phyloP scores from a whole-genome alignment of 371 early-diverging fungal species.

The Capillidium rhysosporum region DNA sequence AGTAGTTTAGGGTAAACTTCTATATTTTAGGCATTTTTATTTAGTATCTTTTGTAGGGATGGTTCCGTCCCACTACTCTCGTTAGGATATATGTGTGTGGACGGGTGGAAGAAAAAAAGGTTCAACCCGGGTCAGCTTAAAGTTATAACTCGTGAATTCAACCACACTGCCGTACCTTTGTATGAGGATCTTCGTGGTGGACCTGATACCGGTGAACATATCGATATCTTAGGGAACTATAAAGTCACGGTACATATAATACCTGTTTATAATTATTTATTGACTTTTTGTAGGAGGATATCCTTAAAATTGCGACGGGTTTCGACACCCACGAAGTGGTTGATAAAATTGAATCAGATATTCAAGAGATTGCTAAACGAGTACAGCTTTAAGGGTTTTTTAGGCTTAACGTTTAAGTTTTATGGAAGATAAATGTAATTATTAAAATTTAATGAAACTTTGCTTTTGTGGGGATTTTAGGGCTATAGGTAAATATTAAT shows the following conservation, averaged over 20 bases:
- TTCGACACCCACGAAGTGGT: not conserved
- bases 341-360: not conserved
- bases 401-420: too few relatives aligned
- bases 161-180: slow-evolving; percentile 30
- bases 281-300: not conserved
- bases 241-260: slow-evolving; percentile 18
- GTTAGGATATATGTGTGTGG: slow-evolving; percentile 78
- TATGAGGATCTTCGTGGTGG: slow-evolving; percentile 56
- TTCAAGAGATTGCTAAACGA: not conserved
- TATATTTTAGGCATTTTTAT: too few relatives aligned
- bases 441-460: too few relatives aligned
- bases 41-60: slow-evolving; percentile 36
- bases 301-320: slow-evolving; percentile 3
- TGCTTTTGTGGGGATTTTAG: too few relatives aligned
- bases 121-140: slow-evolving; percentile 66
- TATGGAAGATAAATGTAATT: too few relatives aligned
- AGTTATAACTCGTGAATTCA: slow-evolving; percentile 61
- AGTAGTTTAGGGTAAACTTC: not conserved
- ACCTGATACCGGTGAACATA: slow-evolving; percentile 63
- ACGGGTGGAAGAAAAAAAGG: slow-evolving; percentile 67
- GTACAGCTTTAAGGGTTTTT: not conserved
- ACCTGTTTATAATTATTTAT: too few relatives aligned
- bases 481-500: too few relatives aligned
- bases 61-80: slow-evolving; percentile 83
- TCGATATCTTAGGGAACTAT: slow-evolving; percentile 71